phyloP scores from a whole-genome alignment of 2,329 filamentous ascomycete species.

The Calonectria crousiana region DNA sequence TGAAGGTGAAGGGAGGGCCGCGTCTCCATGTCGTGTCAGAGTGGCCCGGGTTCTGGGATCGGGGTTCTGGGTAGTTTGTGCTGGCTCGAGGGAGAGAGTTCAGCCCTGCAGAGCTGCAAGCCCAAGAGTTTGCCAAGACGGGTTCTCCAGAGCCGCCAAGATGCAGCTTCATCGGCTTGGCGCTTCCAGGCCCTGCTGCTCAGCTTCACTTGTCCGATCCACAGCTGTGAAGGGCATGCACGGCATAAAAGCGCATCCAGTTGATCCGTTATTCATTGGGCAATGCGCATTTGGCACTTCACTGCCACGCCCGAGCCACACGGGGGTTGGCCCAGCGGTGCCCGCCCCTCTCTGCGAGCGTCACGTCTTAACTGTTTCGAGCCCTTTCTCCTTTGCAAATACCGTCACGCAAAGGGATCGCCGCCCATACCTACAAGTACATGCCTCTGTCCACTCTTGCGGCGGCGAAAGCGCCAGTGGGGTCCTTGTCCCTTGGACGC shows the following conservation, averaged over 20 bases:
- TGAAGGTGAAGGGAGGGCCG: neutral
- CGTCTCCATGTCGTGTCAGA: neutral
- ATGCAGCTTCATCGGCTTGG: neutral
- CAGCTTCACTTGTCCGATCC: neutral
- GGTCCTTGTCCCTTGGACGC: neutral
- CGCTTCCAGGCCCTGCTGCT: neutral
- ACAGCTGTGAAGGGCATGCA: neutral
- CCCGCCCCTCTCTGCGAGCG: neutral
- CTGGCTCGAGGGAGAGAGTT: neutral
- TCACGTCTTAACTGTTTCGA: neutral
- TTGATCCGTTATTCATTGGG: neutral
- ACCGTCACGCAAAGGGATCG: neutral
- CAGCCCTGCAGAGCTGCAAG: neutral
- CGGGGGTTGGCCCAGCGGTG: neutral
- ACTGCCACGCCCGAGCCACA: slow-evolving; percentile 14
- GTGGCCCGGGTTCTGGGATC: neutral
- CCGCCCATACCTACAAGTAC: neutral
- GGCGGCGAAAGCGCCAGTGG: neutral
- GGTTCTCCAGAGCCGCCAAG: slow-evolving; percentile 1
- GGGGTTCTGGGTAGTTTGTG: neutral
- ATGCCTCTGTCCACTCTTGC: neutral
- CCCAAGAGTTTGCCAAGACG: slow-evolving; percentile 4
- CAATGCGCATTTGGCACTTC: neutral
- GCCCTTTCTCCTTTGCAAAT: neutral
- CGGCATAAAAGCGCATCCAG: neutral